A percentile compares a stretch with the other conserved stretches of the same genome.
Conservation (phyloP, 768 basidiomycete genomes). For the Leccinum broughii region DNA sequence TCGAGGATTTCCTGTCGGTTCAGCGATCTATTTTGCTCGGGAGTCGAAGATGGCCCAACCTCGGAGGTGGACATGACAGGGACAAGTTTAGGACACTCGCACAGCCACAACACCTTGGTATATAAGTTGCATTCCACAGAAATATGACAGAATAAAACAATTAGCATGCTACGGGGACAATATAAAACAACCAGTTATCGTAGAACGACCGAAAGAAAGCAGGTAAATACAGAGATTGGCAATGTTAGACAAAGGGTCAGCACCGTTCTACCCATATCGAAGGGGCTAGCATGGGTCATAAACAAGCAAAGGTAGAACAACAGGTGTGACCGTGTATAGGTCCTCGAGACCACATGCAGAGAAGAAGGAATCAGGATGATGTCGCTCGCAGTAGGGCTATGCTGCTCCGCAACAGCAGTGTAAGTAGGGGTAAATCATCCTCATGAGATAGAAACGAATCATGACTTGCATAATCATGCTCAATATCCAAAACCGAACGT, state of each 20-base stretch:
- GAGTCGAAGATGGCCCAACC: constrained; percentile 28
- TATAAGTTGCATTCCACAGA: not conserved
- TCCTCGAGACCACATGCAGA: constrained; percentile 25
- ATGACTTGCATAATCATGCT: constrained; percentile 16
- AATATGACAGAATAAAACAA: constrained; percentile 19
- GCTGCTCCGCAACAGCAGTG: constrained; percentile 14
- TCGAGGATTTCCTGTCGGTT: constrained; percentile 74
- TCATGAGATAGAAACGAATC: constrained; percentile 10
- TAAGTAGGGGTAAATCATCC: constrained; percentile 13
- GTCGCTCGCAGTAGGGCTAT: constrained; percentile 13
- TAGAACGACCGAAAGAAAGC: constrained; percentile 13
- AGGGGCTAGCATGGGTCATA: constrained; percentile 26
- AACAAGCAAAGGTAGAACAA: constrained; percentile 18
- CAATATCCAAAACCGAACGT: constrained; percentile 23
- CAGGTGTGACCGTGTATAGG: constrained; percentile 17
- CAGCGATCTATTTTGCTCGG: constrained; percentile 51
- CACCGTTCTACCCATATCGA: constrained; percentile 22
- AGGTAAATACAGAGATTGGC: constrained; percentile 12
- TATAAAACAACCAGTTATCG: constrained; percentile 18
- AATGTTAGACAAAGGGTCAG: constrained; percentile 8
- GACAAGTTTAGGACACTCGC: constrained; percentile 1
- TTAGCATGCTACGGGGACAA: constrained; percentile 4
- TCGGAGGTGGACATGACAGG: constrained; percentile 35
- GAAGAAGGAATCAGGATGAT: constrained; percentile 8
- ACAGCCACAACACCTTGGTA: constrained; percentile 16